phyloP scores from a whole-genome alignment of 148 eudicot genomes.

The Spergularia bocconei region DNA sequence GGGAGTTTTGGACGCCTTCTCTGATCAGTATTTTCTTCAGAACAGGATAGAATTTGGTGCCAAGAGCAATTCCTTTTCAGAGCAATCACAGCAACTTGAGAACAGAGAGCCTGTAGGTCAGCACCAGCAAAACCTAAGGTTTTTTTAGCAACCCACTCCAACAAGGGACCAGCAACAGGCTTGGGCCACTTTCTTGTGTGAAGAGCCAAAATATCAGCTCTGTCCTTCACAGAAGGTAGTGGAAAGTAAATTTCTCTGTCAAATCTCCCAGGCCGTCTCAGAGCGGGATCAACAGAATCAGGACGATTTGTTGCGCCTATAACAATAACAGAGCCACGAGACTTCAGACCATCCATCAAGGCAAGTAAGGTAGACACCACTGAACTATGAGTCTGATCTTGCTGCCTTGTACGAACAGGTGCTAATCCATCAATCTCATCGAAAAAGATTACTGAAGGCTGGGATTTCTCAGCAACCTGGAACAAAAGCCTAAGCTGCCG shows the following conservation, averaged over 20 bases:
- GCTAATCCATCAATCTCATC: conserved; percentile 98
- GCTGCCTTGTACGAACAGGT: conserved; percentile 91
- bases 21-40: conserved; percentile 40
- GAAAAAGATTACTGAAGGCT: conserved; percentile 92
- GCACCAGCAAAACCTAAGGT: conserved; percentile 99
- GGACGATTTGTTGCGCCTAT: conserved; percentile 99
- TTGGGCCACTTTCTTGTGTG: conserved; percentile 93
- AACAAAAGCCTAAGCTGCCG: conserved; percentile 94
- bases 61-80: conserved; percentile 74
- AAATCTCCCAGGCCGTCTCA: conserved; percentile 95
- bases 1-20: conserved; percentile 70
- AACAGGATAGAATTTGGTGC: conserved; percentile 58
- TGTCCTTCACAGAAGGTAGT: conserved; percentile 71
- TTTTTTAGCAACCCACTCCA: conserved; percentile 61
- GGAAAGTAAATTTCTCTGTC: conserved; percentile 97
- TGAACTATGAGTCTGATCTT: conserved; percentile 98
- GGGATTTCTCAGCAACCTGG: conserved; percentile 96
- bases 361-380: conserved; percentile 97
- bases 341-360: conserved; percentile 89
- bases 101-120: conserved; percentile 96
- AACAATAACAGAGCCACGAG: conserved; percentile 96
- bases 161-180: conserved; percentile 69
- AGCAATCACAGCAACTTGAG: conserved; percentile 82
- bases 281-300: conserved; percentile 94
- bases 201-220: conserved; percentile 83